phyloP scores from a whole-genome alignment of 768 basidiomycete species.

The Pleurotus salmoneostramineus region DNA sequence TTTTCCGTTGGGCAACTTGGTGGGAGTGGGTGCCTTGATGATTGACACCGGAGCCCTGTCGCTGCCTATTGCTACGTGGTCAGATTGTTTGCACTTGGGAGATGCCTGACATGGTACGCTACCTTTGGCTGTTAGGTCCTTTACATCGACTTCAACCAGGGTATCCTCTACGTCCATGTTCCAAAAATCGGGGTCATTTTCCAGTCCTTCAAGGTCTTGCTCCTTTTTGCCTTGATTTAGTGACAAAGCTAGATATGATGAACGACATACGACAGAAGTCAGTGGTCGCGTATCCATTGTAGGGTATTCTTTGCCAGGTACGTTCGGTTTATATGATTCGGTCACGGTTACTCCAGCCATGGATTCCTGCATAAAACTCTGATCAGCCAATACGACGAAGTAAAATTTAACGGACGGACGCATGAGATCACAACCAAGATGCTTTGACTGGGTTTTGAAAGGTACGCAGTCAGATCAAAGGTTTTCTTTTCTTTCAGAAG shows the following conservation, averaged over 20 bases:
- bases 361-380: slow-evolving; percentile 48
- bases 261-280: slow-evolving; percentile 45
- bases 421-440: slow-evolving; percentile 58
- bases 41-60: background rate
- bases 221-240: slow-evolving; percentile 37
- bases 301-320: slow-evolving; percentile 57
- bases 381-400: background rate
- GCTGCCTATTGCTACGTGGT: background rate
- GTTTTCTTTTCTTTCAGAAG: slow-evolving; percentile 53
- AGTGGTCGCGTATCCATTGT: slow-evolving; percentile 70
- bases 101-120: background rate
- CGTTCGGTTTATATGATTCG: slow-evolving; percentile 51
- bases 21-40: slow-evolving; percentile 14
- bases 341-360: slow-evolving; percentile 62
- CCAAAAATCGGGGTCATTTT: slow-evolving; percentile 71
- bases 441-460: slow-evolving; percentile 76
- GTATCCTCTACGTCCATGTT: slow-evolving; percentile 41
- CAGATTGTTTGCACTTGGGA: background rate
- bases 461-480: slow-evolving; percentile 53
- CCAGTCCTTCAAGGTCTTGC: slow-evolving; percentile 60
- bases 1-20: slow-evolving; percentile 57
- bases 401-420: slow-evolving; percentile 31
- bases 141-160: slow-evolving; percentile 22
- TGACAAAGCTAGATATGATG: background rate
- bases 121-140: slow-evolving; percentile 30